phyloP scores from a whole-genome alignment of 2,329 filamentous ascomycete genomes.

The Ophiostoma australiae region DNA sequence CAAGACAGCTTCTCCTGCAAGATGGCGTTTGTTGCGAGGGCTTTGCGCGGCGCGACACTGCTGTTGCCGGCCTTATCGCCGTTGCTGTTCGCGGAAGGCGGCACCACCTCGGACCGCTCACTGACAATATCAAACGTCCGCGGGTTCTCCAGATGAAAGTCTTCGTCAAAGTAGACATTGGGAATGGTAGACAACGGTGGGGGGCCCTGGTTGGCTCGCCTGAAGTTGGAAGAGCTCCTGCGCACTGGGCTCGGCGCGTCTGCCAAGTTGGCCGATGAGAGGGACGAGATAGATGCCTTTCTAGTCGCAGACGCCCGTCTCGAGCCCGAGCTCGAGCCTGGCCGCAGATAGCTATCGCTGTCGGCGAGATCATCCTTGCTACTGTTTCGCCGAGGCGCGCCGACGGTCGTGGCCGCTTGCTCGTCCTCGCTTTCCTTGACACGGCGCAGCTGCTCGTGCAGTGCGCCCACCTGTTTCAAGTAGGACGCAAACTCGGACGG shows the following conservation, averaged over 20 bases:
- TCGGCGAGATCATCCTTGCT: constrained; percentile 44
- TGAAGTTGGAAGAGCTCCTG: constrained; percentile 44
- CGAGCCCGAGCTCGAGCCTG: constrained; percentile 32
- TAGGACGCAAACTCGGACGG: constrained; percentile 77
- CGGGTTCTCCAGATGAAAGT: constrained; percentile 93
- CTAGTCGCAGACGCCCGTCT: constrained; percentile 38
- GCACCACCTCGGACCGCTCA: constrained; percentile 93
- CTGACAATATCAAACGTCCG: constrained; percentile 95
- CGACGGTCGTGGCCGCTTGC: constrained; percentile 38
- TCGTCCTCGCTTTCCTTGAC: constrained; percentile 74
- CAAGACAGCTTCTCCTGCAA: constrained; percentile 96
- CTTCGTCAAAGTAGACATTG: constrained; percentile 86
- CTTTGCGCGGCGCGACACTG: constrained; percentile 63
- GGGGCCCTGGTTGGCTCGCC: constrained; percentile 63
- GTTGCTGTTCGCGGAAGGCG: constrained; percentile 49
- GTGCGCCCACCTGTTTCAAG: constrained; percentile 72
- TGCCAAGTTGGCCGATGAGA: constrained; percentile 33
- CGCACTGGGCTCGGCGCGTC: constrained; percentile 43
- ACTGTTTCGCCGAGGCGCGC: constrained; percentile 35
- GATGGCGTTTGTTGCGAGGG: constrained; percentile 91
- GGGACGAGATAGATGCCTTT: constrained; percentile 44
- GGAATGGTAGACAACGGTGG: constrained; percentile 91
- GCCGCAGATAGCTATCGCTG: constrained; percentile 46
- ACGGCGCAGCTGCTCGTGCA: constrained; percentile 85
- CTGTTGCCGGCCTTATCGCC: constrained; percentile 42